Evolutionary conservation across 108 stramenopile genomes (phyloP).

Genomic region (Schizochytrium sp.): DNA sequence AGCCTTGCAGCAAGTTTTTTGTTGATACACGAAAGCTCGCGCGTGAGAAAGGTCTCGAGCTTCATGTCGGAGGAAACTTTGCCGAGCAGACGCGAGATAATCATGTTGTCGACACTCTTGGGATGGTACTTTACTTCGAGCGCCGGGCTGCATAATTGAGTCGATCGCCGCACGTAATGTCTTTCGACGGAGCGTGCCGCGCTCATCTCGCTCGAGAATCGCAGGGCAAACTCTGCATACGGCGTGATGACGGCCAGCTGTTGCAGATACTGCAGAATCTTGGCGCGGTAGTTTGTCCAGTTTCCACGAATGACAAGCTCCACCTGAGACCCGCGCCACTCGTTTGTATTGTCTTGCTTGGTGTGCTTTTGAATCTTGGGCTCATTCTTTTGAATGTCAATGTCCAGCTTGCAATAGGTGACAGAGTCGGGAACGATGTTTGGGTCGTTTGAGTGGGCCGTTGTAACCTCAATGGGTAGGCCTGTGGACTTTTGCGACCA

Average conservation of each 20-base stretch:
- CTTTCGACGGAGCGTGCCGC: not conserved
- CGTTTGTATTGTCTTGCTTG: conserved; percentile 22
- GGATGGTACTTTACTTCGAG: conserved; percentile 87
- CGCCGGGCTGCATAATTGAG: conserved; percentile 80
- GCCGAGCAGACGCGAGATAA: conserved; percentile 79
- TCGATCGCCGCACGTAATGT: conserved; percentile 38
- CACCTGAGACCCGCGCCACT: conserved; percentile 74
- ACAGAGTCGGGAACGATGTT: conserved; percentile 35
- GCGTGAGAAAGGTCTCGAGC: conserved; percentile 56
- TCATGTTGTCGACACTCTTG: conserved; percentile 75
- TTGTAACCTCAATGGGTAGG: conserved; percentile 66
- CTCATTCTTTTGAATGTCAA: conserved; percentile 81
- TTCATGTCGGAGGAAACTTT: conserved; percentile 48
- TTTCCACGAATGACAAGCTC: conserved; percentile 72
- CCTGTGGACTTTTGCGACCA: conserved; percentile 89
- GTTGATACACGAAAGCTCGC: conserved; percentile 62
- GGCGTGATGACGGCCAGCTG: conserved; percentile 94
- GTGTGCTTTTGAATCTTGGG: conserved; percentile 70
- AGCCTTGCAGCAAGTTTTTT: conserved; percentile 55
- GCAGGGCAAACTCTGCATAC: conserved; percentile 69
- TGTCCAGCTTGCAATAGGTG: conserved; percentile 74
- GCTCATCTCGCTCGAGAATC: conserved; percentile 45
- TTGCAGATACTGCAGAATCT: conserved; percentile 79
- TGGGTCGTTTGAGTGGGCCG: conserved; percentile 22
- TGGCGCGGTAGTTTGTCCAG: conserved; percentile 78